These are phyloP conservation scores for Tubosaeta sp. DNA, from an alignment of 768 basidiomycete species.

Conservation along the genomic window DNA sequence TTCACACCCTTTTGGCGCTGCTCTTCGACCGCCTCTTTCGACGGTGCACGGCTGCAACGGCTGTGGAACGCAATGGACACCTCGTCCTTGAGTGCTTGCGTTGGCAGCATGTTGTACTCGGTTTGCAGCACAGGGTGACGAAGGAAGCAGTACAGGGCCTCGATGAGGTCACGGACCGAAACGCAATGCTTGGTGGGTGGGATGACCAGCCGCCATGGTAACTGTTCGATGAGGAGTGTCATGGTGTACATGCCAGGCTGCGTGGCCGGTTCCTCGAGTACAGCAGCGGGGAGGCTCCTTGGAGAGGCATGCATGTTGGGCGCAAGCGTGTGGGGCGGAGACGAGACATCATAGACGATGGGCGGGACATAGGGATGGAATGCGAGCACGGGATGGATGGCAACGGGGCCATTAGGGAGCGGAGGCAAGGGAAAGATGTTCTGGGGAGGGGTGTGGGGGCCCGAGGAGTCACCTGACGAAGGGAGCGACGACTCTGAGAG, in stretches of 20 bases:
- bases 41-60: slow-evolving; percentile 35
- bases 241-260: slow-evolving; percentile 27
- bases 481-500: slow-evolving; percentile 28
- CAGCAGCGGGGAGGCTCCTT: slow-evolving; percentile 15
- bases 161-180: slow-evolving; percentile 48
- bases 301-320: slow-evolving; percentile 27
- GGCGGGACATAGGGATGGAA: slow-evolving; percentile 24
- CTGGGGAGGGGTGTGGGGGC: slow-evolving; percentile 29
- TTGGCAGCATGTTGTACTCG: slow-evolving; percentile 39
- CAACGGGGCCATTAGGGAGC: slow-evolving; percentile 26
- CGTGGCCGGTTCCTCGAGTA: slow-evolving; percentile 30
- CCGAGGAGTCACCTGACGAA: slow-evolving; percentile 27
- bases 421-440: slow-evolving; percentile 12
- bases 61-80: slow-evolving; percentile 42
- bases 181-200: slow-evolving; percentile 24
- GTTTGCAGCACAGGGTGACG: slow-evolving; percentile 34
- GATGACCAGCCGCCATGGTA: slow-evolving; percentile 36
- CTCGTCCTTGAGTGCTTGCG: slow-evolving; percentile 28
- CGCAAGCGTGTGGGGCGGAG: slow-evolving; percentile 16
- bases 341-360: slow-evolving; percentile 19
- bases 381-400: slow-evolving; percentile 29
- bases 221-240: slow-evolving; percentile 25
- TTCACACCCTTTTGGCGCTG: slow-evolving; percentile 49
- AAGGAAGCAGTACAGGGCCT: slow-evolving; percentile 40
- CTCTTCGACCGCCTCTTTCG: slow-evolving; percentile 27